Base-by-base conservation (phyloP, 108 stramenopile genomes). In the Fistulifera solaris region DNA sequence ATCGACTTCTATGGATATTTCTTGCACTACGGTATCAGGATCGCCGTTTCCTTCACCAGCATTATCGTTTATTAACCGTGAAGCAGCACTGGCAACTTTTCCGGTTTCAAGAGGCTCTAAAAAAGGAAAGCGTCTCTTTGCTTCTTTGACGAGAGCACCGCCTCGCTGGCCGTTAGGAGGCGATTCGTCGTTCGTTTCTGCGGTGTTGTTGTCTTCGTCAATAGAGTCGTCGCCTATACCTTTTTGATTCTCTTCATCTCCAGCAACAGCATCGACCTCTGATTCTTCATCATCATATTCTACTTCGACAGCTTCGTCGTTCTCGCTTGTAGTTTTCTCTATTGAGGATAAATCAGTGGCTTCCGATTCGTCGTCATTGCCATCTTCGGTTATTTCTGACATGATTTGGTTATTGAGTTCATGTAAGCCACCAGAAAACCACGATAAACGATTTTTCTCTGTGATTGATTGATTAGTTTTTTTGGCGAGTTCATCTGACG, bases 161-260 rank as follows among this genome's bases (percentile, higher is more conserved):
- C 44, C 21, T 17, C 21, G 4, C 6, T 45, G 44, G 16, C 11
- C 44, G 6, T 11, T 21, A 45, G 7, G 44, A 4, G 19, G 11
- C 44, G 44, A 45, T 45, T 45, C 44, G 19, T 45, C 44, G 19
- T 45, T 45, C 19, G 44, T 11, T 21, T 19, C 21, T 21, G 21
- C 44, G 6, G 4, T 17, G 16, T 11, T 21, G 21, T 6, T 8
- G 44, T 45, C 11, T 4, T 17, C 44, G 4, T 45, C 21, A 45
- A 11, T 17, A 4, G 16, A 17, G 5, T 11, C 19, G 6, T 45
- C 21, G 5, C 11, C 44, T 3, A 45, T 13, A 11, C 11, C 40
- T 13, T 40, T 14, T 13, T 11, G 44, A 45, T 19, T 11, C 11
- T 6, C 16, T 3, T 11, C 11, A 3, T 45, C 44, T 17, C 21